Evolutionary conservation across 2,329 filamentous ascomycete species (phyloP), one percentile per base, ranked within the genome.

Genomic region (Graphiopsis chlorocephala): DNA sequence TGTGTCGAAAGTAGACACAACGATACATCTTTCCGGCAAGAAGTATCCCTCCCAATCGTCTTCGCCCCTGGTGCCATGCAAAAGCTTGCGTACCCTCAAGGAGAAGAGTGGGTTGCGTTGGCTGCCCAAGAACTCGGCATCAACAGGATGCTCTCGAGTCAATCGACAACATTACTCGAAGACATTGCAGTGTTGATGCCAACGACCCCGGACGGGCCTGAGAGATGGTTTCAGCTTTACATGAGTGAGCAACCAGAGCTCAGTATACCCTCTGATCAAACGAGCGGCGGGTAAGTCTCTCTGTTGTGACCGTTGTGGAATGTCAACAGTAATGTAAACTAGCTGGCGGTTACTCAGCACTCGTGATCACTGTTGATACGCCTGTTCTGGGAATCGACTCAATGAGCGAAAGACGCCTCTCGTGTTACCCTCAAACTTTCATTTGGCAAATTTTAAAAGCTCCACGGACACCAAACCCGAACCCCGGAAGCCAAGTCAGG

Each of bases 231-330:
- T 20, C 85, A 88, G 70, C 77, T 87, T 59, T 85, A 82, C 68
- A 75, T 86, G n/a, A 76, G 86, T 59, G 82, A 83, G 68, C 81
- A 86, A 70, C 76, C 82, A 72, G 82, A 65, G 79, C 83, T 58
- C 79, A 85, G 73, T 74, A 79, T 80, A 65, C 67, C 67, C 78
- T 70, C 59, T 74, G 31, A 73, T 77, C 42, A 23, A 53, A 68
- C 42, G 58, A 47, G 58, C 58, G 3, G 45, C 58, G 6, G 38
- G 55, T 45, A 29, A 45, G 55, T 33, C 2, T 28, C 4, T 28
- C 10, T 6, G 23, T 15, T 33, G 28, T 17, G 12, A 55, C 17
- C 26, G 31, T 33, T 10, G 38, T 42, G 38, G 38, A 42, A 42
- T 42, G 2, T 10, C 17, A 42, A 42, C 38, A 42, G 17, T 42